These are phyloP conservation scores for Fusarium clavum DNA, from an alignment of 2,329 filamentous ascomycete species.

Conservation along the genomic window DNA sequence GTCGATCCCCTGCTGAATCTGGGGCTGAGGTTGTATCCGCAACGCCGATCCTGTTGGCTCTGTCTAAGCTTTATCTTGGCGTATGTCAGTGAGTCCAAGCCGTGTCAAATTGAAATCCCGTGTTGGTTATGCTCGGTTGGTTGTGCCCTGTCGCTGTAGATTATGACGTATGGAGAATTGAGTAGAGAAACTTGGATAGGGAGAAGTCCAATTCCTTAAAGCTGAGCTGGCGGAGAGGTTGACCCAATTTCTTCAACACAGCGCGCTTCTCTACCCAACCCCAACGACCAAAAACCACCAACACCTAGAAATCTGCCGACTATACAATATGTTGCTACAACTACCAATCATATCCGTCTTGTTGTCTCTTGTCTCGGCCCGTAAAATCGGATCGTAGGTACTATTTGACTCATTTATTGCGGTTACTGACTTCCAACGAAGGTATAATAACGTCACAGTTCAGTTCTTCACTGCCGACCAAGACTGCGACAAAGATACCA, in stretches of 20 bases:
- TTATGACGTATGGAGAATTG: not conserved
- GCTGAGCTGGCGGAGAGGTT: too few relatives aligned
- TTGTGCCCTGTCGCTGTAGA: not conserved
- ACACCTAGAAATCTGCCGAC: rapidly evolving
- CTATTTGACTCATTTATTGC: too few relatives aligned
- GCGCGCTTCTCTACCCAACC: too few relatives aligned
- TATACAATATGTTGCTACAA: not conserved
- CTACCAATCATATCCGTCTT: rapidly evolving
- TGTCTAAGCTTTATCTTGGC: not conserved
- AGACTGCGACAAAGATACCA: not conserved
- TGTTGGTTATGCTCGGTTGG: not conserved
- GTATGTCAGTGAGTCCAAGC: not conserved
- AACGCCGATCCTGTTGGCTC: not conserved
- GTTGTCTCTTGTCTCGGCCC: not conserved
- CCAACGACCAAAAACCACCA: not conserved
- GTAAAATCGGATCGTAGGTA: not conserved
- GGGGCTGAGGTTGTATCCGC: not conserved
- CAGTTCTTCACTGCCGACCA: not conserved
- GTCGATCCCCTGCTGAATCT: rapidly evolving
- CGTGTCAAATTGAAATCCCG: not conserved
- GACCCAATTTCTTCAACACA: too few relatives aligned
- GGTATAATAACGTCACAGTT: not conserved
- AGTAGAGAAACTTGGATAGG: rapidly evolving
- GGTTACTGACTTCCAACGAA: not conserved
- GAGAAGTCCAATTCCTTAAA: too few relatives aligned